Percentiles rank a stretch among this genome's conserved stretches.
Conservation (phyloP, 805 yeast species). For the Yamadazyma endophytica region DNA sequence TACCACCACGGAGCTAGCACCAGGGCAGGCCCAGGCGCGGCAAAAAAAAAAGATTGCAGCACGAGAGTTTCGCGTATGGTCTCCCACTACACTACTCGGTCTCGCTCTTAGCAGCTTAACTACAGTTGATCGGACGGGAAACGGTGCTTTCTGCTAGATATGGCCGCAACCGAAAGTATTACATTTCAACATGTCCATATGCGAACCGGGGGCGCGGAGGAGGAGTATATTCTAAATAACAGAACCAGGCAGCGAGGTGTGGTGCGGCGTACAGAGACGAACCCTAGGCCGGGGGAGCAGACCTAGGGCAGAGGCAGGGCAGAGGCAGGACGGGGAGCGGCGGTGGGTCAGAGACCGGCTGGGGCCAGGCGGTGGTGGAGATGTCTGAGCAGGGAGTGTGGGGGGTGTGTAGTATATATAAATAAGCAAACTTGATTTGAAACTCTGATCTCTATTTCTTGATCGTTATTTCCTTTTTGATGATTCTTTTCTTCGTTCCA, state of each 20-base stretch:
- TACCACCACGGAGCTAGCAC: neutral
- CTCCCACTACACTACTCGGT: conserved; percentile 56
- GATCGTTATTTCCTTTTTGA: neutral
- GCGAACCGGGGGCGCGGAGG: conserved; percentile 1
- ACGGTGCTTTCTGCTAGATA: conserved; percentile 57
- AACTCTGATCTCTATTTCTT: neutral
- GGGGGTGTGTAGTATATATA: too few species aligned
- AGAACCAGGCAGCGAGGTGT: too few species aligned
- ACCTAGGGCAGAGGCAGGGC: too few species aligned
- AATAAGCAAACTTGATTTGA: too few species aligned
- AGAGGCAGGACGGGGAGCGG: too few species aligned
- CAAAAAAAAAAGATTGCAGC: conserved; percentile 41
- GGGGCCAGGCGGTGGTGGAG: too few species aligned
- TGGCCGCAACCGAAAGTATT: conserved; percentile 47
- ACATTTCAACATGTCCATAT: conserved; percentile 1
- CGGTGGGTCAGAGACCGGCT: too few species aligned
- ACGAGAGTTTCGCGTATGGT: conserved; percentile 56
- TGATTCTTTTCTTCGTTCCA: neutral
- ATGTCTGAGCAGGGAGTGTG: too few species aligned
- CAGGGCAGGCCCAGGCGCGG: neutral
- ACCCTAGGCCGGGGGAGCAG: too few species aligned
- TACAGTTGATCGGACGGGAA: conserved; percentile 60
- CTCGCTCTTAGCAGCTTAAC: conserved; percentile 56
- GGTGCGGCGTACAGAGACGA: too few species aligned
- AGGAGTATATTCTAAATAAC: neutral